phyloP scores from a whole-genome alignment of 1,284 basidiomycete species.

The Malassezia caprae region DNA sequence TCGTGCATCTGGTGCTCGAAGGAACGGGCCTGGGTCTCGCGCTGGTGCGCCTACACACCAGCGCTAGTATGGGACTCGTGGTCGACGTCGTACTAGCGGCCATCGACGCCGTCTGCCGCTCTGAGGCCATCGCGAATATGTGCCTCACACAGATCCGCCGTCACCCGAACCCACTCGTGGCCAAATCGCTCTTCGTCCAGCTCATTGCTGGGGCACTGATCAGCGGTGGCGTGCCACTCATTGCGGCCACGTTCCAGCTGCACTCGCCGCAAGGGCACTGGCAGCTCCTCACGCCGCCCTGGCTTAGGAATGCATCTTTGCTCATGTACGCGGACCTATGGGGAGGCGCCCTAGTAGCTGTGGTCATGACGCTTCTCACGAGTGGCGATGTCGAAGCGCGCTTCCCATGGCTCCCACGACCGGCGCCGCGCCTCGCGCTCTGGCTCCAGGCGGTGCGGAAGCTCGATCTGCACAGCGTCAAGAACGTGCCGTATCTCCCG shows the following conservation, averaged over 20 bases:
- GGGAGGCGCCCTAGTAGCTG: slow-evolving; percentile 17
- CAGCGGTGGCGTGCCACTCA: slow-evolving; percentile 28
- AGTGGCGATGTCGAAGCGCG: neutral
- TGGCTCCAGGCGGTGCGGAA: neutral
- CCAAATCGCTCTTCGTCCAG: slow-evolving; percentile 24
- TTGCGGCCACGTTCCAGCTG: slow-evolving; percentile 29
- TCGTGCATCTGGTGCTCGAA: slow-evolving; percentile 19
- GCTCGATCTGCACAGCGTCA: neutral
- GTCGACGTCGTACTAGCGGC: slow-evolving; percentile 25
- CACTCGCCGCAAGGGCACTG: slow-evolving; percentile 29
- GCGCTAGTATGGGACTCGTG: slow-evolving; percentile 4
- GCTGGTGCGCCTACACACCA: slow-evolving; percentile 16
- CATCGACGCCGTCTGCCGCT: slow-evolving; percentile 29
- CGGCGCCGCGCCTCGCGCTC: neutral
- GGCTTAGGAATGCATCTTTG: slow-evolving; percentile 22
- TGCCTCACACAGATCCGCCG: slow-evolving; percentile 22
- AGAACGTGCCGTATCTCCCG: slow-evolving; percentile 12
- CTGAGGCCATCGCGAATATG: slow-evolving; percentile 31
- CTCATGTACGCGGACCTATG: slow-evolving; percentile 24
- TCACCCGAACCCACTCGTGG: slow-evolving; percentile 20
- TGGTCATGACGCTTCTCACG: slow-evolving; percentile 17
- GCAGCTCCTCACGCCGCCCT: slow-evolving; percentile 23
- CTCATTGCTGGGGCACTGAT: slow-evolving; percentile 27
- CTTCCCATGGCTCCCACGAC: slow-evolving; percentile 1
- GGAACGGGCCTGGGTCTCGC: slow-evolving; percentile 13